Conservation (phyloP, 345 rosid genomes). For the Barbarea vulgaris region DNA sequence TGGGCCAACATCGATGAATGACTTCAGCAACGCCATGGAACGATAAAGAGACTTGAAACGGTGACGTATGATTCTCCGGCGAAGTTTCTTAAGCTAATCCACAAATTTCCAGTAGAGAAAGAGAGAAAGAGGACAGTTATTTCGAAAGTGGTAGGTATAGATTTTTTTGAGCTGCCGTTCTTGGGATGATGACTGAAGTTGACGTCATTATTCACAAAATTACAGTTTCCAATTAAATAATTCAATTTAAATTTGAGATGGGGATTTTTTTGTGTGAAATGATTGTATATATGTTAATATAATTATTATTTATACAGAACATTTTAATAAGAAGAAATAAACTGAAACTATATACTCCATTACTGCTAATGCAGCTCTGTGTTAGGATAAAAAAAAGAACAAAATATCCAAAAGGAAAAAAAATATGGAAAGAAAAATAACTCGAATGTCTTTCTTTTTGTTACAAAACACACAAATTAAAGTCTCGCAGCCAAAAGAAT, state of each 20-base stretch:
- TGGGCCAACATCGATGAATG: slow-evolving; percentile 64
- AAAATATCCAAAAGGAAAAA: slow-evolving; percentile 34
- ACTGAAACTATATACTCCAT: slow-evolving; percentile 38
- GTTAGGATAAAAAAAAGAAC: slow-evolving; percentile 19
- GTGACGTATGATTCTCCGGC: slow-evolving; percentile 22
- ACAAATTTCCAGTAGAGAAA: slow-evolving; percentile 20
- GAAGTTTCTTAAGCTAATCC: slow-evolving; percentile 23
- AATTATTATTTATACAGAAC: slow-evolving; percentile 26
- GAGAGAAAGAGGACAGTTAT: slow-evolving; percentile 16
- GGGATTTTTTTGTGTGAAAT: not conserved
- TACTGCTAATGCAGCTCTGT: slow-evolving; percentile 24
- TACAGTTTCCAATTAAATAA: not conserved
- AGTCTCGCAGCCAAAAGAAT: slow-evolving; percentile 47
- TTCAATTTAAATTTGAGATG: not conserved
- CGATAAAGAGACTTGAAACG: not conserved
- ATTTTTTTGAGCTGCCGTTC: slow-evolving; percentile 30
- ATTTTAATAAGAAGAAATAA: slow-evolving; percentile 13
- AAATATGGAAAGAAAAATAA: slow-evolving; percentile 8
- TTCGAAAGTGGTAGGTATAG: slow-evolving; percentile 34
- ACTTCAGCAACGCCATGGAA: slow-evolving; percentile 60
- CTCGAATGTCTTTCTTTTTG: slow-evolving; percentile 16
- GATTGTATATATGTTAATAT: not conserved
- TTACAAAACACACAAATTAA: slow-evolving; percentile 37
- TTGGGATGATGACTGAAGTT: slow-evolving; percentile 25
- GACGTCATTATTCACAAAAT: slow-evolving; percentile 29